Evolutionary conservation across 129 eudicot genomes (phyloP).

Genomic region (Cynara cardunculus): DNA sequence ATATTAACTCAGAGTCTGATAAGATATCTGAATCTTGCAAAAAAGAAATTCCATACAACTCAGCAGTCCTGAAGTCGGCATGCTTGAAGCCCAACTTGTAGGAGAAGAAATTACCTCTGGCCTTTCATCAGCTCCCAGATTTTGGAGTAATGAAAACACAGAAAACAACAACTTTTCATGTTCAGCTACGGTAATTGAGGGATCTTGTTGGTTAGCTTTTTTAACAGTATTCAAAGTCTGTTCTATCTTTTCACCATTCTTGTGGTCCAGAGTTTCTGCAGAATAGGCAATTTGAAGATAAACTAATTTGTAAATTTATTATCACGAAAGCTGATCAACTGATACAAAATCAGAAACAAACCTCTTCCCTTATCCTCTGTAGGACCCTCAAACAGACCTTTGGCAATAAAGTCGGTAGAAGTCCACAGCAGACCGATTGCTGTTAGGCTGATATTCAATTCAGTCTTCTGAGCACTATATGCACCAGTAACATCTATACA

Average conservation of each 20-base stretch:
- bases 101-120: slow-evolving; percentile 67
- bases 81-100: background rate
- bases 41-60: background rate
- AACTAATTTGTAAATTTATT: background rate
- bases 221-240: slow-evolving; percentile 13
- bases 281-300: background rate
- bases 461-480: slow-evolving; percentile 87
- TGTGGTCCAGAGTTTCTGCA: slow-evolving; percentile 38
- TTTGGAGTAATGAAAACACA: slow-evolving; percentile 80
- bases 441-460: slow-evolving; percentile 91
- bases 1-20: background rate
- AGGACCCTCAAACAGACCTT: slow-evolving; percentile 44
- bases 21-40: background rate
- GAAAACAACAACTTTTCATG: slow-evolving; percentile 68
- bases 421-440: slow-evolving; percentile 96
- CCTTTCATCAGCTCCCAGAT: slow-evolving; percentile 92
- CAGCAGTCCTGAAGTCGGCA: background rate
- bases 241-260: slow-evolving; percentile 37
- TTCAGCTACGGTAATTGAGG: slow-evolving; percentile 43
- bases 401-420: slow-evolving; percentile 86
- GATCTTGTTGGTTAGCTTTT: slow-evolving; percentile 34
- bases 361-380: slow-evolving; percentile 51
- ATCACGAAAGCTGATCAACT: slow-evolving; percentile 1
- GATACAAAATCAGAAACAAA: slow-evolving; percentile 23
- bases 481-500: slow-evolving; percentile 98